phyloP scores from a whole-genome alignment of 345 rosid genomes.

The Corchorus olitorius region DNA sequence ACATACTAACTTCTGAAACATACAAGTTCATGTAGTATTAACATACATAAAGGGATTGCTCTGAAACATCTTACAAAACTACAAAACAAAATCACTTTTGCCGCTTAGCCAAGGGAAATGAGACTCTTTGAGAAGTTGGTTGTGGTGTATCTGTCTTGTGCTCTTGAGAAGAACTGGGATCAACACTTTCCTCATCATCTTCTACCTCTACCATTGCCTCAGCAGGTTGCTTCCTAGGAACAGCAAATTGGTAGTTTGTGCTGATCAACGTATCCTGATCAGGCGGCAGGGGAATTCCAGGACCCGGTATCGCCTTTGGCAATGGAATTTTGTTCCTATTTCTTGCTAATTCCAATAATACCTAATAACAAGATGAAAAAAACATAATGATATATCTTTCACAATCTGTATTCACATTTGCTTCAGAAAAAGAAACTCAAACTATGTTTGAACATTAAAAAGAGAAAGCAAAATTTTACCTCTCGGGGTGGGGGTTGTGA shows the following conservation, averaged over 20 bases:
- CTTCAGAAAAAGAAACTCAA: not conserved
- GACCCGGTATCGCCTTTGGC: conserved; percentile 73
- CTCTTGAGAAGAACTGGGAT: conserved; percentile 56
- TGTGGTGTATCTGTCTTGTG: conserved; percentile 48
- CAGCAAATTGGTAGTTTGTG: conserved; percentile 78
- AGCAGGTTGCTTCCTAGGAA: conserved; percentile 57
- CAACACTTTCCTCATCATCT: conserved; percentile 69
- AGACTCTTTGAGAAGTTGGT: conserved; percentile 59
- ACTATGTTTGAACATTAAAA: not conserved
- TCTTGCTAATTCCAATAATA: conserved; percentile 72
- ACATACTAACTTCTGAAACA: too few relatives aligned
- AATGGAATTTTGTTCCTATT: conserved; percentile 83
- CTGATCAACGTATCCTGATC: conserved; percentile 78
- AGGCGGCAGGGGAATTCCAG: conserved; percentile 80
- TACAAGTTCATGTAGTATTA: not conserved
- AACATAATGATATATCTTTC: not conserved
- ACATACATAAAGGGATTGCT: not conserved
- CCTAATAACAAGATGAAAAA: conserved; percentile 35
- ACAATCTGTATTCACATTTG: not conserved
- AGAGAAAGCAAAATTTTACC: conserved; percentile 38
- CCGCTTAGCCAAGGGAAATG: conserved; percentile 68
- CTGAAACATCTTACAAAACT: not conserved
- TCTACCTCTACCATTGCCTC: conserved; percentile 72
- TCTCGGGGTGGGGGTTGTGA: conserved; percentile 96
- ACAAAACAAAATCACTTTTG: conserved; percentile 31